Percentiles rank a stretch among this genome's conserved stretches.
Evolutionary conservation across 306 rosid species (phyloP).

Genomic region (Psophocarpus tetragonolobus): DNA sequence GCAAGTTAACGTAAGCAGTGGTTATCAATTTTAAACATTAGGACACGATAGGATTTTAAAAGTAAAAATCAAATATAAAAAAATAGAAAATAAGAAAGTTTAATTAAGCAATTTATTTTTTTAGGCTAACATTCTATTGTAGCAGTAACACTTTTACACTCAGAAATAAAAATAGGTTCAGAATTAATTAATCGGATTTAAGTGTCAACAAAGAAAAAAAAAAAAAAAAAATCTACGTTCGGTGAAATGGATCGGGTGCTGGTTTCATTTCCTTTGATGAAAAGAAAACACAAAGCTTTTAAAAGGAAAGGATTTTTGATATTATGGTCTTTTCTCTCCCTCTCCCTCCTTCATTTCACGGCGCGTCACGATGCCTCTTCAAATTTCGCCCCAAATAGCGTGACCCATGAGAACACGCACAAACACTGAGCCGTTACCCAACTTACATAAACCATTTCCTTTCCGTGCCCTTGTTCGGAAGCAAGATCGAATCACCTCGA

Average conservation of each 20-base stretch:
- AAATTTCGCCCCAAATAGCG: constrained; percentile 15
- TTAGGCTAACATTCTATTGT: no score
- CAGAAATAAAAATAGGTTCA: not conserved
- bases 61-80: no score
- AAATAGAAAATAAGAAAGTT: no score
- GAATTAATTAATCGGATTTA: not conserved
- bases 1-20: no score
- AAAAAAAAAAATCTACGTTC: not conserved
- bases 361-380: not conserved
- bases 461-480: not conserved
- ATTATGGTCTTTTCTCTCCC: not conserved
- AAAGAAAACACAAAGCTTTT: not conserved
- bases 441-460: not conserved
- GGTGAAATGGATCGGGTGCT: not conserved
- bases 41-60: no score
- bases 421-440: no score
- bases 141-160: no score
- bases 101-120: no score
- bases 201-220: not conserved
- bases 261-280: not conserved
- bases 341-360: constrained; percentile 3
- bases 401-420: not conserved
- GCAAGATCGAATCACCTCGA: not conserved
- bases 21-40: no score
- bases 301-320: not conserved